These are phyloP conservation scores for Begonia fuchsioides DNA, from an alignment of 306 rosid genomes.

Conservation along the genomic window DNA sequence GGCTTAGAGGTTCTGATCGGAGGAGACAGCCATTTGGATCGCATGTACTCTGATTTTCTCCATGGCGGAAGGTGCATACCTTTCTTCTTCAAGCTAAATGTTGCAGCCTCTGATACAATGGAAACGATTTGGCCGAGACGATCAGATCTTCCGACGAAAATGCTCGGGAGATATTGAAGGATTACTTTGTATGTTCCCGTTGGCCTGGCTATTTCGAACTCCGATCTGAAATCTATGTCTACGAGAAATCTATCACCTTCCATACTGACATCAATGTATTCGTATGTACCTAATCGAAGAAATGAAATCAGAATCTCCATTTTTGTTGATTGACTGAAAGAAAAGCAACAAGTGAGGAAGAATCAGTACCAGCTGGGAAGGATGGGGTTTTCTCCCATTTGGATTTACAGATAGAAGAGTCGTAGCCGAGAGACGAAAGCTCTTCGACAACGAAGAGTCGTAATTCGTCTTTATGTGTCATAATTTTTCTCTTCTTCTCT, in stretches of 20 bases:
- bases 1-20: slow-evolving; percentile 12
- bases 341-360: not conserved
- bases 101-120: slow-evolving; percentile 59
- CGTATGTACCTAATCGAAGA: slow-evolving; percentile 50
- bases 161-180: slow-evolving; percentile 49
- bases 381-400: slow-evolving; percentile 76
- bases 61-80: slow-evolving; percentile 75
- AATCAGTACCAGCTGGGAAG: slow-evolving; percentile 59
- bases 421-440: slow-evolving; percentile 65
- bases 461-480: slow-evolving; percentile 57
- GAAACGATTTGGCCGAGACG: slow-evolving; percentile 39
- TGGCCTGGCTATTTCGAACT: slow-evolving; percentile 65
- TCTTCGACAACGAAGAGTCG: slow-evolving; percentile 44
- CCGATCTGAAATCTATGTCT: slow-evolving; percentile 72
- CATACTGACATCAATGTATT: slow-evolving; percentile 46
- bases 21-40: slow-evolving; percentile 63
- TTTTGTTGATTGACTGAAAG: not conserved
- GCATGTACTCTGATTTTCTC: slow-evolving; percentile 58
- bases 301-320: not conserved
- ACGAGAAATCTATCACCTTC: slow-evolving; percentile 35
- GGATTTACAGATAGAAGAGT: slow-evolving; percentile 68
- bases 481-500: slow-evolving; percentile 49
- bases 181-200: slow-evolving; percentile 42
- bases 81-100: slow-evolving; percentile 64
- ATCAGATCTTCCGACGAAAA: slow-evolving; percentile 56